Conservation (phyloP, 176 grass and related monocot species). For the Tuctoria greenei region DNA sequence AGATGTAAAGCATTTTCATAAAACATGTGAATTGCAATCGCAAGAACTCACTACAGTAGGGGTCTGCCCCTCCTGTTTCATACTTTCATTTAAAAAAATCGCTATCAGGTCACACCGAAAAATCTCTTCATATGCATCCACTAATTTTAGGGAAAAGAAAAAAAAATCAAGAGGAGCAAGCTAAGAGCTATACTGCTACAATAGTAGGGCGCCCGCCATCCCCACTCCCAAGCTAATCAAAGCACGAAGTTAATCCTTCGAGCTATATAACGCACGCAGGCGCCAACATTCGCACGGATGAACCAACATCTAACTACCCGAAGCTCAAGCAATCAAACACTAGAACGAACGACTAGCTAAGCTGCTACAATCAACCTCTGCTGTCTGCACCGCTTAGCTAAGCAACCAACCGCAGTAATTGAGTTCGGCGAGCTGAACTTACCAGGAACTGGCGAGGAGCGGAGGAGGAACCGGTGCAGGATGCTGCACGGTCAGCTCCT, state of each 20-base stretch:
- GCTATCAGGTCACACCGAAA: background rate
- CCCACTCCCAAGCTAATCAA: conserved; percentile 13
- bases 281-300: background rate
- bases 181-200: conserved; percentile 1
- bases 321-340: background rate
- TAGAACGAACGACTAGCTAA: background rate
- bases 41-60: background rate
- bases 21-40: background rate
- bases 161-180: background rate
- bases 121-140: background rate
- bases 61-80: too few species aligned
- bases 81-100: too few species aligned
- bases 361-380: conserved; percentile 1
- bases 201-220: background rate
- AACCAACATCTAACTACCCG: background rate
- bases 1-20: background rate
- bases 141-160: background rate
- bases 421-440: conserved; percentile 14
- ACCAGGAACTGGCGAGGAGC: conserved; percentile 1
- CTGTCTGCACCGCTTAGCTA: background rate
- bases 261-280: background rate
- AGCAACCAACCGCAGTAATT: background rate
- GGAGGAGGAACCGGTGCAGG: background rate
- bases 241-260: background rate
- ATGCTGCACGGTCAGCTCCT: conserved; percentile 21